Percentiles rank a stretch among this genome's conserved stretches.
Evolutionary conservation across 2,329 filamentous ascomycete species (phyloP).

Genomic region (Colletotrichum tabaci): DNA sequence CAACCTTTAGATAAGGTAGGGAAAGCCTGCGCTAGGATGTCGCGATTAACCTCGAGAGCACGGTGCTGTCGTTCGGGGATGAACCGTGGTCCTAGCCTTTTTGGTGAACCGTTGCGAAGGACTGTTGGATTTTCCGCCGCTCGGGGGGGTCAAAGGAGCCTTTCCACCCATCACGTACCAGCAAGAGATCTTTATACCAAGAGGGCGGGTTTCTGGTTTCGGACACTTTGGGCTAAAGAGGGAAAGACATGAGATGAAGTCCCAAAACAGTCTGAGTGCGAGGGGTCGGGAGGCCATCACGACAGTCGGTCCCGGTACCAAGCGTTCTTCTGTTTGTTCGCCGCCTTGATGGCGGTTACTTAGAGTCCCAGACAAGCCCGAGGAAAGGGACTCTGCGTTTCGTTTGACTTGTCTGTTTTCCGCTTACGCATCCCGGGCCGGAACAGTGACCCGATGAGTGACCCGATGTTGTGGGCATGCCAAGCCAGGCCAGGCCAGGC

Average conservation of each 20-base stretch:
- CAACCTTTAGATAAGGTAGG: conserved; percentile 35
- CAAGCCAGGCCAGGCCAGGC: not conserved
- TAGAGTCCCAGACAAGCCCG: conserved; percentile 14
- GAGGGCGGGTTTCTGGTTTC: conserved; percentile 32
- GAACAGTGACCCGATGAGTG: conserved; percentile 4
- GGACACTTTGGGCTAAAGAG: conserved; percentile 17
- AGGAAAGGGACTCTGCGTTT: conserved; percentile 10
- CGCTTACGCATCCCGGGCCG: conserved; percentile 4
- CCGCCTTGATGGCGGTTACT: conserved; percentile 27
- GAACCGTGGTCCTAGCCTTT: conserved; percentile 25
- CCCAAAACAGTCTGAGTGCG: conserved; percentile 33
- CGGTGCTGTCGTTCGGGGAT: conserved; percentile 38
- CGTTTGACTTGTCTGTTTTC: not conserved
- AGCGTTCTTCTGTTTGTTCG: not conserved
- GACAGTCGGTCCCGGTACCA: conserved; percentile 33
- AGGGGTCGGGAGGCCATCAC: conserved; percentile 28
- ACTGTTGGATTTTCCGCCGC: conserved; percentile 30
- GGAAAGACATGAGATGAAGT: conserved; percentile 30
- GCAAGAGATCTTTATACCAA: conserved; percentile 34
- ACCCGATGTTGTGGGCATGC: conserved; percentile 18
- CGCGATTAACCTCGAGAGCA: conserved; percentile 26
- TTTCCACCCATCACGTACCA: conserved; percentile 22
- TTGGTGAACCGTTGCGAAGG: conserved; percentile 26
- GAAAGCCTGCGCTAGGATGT: not conserved
- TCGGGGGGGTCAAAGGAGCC: not conserved